A percentile compares a stretch with the other conserved stretches of the same genome.
phyloP scores from a whole-genome alignment of 208 protist genomes.

The Endotrypanum monterogeii region DNA sequence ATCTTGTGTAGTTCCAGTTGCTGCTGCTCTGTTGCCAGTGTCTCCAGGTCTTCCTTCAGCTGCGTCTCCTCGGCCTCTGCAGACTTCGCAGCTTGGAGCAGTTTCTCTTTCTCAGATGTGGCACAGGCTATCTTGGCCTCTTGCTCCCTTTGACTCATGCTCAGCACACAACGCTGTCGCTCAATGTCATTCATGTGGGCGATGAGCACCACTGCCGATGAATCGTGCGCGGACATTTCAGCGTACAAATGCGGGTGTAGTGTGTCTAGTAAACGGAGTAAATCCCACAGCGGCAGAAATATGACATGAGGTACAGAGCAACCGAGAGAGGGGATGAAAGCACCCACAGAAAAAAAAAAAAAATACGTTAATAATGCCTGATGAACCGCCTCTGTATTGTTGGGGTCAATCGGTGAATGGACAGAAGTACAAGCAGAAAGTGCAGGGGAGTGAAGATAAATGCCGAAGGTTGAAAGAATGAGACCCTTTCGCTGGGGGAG shows the following conservation, averaged over 20 bases:
- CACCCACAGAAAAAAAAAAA: not conserved
- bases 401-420: not conserved
- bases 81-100: constrained; percentile 32
- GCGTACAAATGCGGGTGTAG: not conserved
- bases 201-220: constrained; percentile 57
- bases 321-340: not conserved
- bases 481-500: too few species aligned
- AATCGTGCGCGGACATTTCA: constrained; percentile 36
- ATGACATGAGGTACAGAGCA: not conserved
- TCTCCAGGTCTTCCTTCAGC: constrained; percentile 56
- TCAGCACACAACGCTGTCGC: constrained; percentile 64
- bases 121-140: constrained; percentile 61
- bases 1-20: constrained; percentile 68
- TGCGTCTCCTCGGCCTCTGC: constrained; percentile 48
- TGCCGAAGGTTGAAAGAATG: too few species aligned
- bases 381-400: not conserved
- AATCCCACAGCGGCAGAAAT: not conserved
- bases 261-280: not conserved
- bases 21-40: constrained; percentile 59
- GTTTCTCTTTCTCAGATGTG: constrained; percentile 47
- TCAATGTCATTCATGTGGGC: constrained; percentile 80
- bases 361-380: not conserved
- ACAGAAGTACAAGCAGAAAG: too few species aligned
- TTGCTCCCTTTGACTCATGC: constrained; percentile 71
- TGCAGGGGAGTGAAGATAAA: too few species aligned